A percentile compares a stretch with the other conserved stretches of the same genome.
These are phyloP conservation scores for Chaetomiaceae sp. DNA, from an alignment of 2,329 filamentous ascomycete species.

Conservation along the genomic window DNA sequence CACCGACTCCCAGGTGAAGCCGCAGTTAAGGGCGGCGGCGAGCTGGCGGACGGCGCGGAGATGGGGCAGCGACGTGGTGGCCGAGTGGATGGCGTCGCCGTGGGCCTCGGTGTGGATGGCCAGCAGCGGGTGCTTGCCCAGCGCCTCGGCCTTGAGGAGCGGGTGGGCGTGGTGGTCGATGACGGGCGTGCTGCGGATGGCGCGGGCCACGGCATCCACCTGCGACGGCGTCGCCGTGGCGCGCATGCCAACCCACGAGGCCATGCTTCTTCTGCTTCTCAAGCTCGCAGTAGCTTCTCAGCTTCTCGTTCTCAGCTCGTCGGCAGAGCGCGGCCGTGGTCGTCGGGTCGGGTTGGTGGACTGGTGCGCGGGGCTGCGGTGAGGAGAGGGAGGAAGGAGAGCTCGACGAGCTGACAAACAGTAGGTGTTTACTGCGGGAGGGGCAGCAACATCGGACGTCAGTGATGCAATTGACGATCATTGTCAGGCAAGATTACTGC, in stretches of 20 bases:
- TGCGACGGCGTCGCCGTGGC: constrained; percentile 25
- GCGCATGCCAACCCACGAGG: constrained; percentile 24
- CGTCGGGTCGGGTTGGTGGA: too few relatives aligned
- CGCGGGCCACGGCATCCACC: constrained; percentile 30
- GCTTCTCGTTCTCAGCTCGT: too few relatives aligned
- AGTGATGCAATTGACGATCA: neutral
- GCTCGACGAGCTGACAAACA: too few relatives aligned
- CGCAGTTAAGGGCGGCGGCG: constrained; percentile 56
- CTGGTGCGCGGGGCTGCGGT: too few relatives aligned
- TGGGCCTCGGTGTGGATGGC: constrained; percentile 68
- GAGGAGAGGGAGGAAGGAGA: too few relatives aligned
- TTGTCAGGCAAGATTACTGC: too few relatives aligned
- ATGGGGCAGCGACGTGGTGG: constrained; percentile 58
- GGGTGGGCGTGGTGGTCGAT: constrained; percentile 71
- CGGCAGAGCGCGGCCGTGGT: too few relatives aligned
- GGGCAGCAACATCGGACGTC: neutral
- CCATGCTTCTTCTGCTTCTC: constrained; percentile 20
- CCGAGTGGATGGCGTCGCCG: constrained; percentile 59
- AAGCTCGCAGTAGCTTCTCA: too few relatives aligned
- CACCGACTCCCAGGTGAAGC: constrained; percentile 54
- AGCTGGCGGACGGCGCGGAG: constrained; percentile 65
- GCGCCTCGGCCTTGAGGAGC: constrained; percentile 48
- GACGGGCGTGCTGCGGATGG: constrained; percentile 52
- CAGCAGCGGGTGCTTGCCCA: constrained; percentile 43
- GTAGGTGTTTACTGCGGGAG: too few relatives aligned